Evolutionary conservation across 805 yeast genomes (phyloP).

Genomic region (Starmerella sirachaensis): DNA sequence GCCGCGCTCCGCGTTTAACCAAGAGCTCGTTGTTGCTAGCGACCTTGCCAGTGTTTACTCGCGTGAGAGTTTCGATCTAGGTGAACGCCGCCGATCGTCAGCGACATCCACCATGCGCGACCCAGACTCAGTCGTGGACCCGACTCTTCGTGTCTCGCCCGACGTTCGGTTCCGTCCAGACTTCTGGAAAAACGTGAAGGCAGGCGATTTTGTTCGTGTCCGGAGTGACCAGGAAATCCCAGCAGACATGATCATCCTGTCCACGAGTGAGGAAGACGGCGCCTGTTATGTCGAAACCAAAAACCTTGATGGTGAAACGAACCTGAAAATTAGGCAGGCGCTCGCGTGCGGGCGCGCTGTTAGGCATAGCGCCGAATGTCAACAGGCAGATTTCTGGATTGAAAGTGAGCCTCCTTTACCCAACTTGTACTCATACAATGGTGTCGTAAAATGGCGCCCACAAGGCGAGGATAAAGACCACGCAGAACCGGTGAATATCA

Average conservation of each 20-base stretch:
- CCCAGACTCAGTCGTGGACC: conserved; percentile 24
- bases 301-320: conserved; percentile 68
- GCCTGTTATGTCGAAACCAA: conserved; percentile 62
- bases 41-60: conserved; percentile 20
- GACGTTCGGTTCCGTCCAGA: conserved; percentile 39
- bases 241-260: conserved; percentile 57
- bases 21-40: conserved; percentile 18
- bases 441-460: conserved; percentile 23
- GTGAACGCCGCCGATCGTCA: conserved; percentile 17
- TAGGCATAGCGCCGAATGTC: conserved; percentile 31
- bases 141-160: conserved; percentile 24
- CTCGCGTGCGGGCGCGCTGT: conserved; percentile 48
- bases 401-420: conserved; percentile 64
- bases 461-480: conserved; percentile 5
- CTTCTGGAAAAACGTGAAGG: conserved; percentile 63
- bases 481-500: conserved; percentile 48
- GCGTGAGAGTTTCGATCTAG: conserved; percentile 19
- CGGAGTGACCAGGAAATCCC: conserved; percentile 67
- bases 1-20: conserved; percentile 14
- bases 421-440: conserved; percentile 47
- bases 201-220: conserved; percentile 63
- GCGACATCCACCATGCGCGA: conserved; percentile 6
- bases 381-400: conserved; percentile 41
- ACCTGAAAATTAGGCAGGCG: conserved; percentile 50
- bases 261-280: conserved; percentile 62